Base-by-base conservation (phyloP, 768 basidiomycete genomes). In the Mycena epipterygia region DNA sequence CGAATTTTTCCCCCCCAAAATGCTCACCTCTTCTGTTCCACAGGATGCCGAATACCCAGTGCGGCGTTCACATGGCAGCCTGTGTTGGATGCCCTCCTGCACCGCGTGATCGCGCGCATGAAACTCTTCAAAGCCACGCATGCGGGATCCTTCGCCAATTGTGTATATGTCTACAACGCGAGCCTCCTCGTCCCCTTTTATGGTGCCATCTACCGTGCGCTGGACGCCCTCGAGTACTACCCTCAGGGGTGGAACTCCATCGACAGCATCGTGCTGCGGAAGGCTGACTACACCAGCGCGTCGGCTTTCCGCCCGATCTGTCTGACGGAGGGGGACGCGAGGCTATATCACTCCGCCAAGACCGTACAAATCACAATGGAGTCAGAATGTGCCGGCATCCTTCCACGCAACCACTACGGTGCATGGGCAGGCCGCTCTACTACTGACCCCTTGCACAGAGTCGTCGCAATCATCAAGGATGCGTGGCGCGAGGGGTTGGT, bases 261-360 rank as follows among this genome's bases (percentile, higher is more conserved):
- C 29, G 77, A 64, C 0, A 83, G 80, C 0, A 64, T 81, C 0
- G 76, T 84, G 0, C 70, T 86, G 0, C 57, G 75, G 0, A 87
- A 88, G 59, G 62, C 76, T 0, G 60, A 79, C 68, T 87, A 88
- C 73, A 59, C 75, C 0, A 35, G 74, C 0, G 63, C 84, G 0
- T 81, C 80, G 33, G 78, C 83, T 0, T 83, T 83, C 48, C 60
- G 80, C 0, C 86, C 84, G 0, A 84, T 87, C 3, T 79, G 78
- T 0, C 80, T 86, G 46, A 80, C 78, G 0, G 59, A 78, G 0
- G 77, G 67, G 0, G 46, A 23, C 81, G 0, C 78, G 81, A 0
- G 72, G 74, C 19, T 61, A 1, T 56, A 9, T 25, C 74, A 14
- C 61, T 69, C 1, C 52, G 80, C 0, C 21, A 62, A 61, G 42